Conservation (phyloP, 371 early-diverging fungal species). For the Rhizopus sp. region DNA sequence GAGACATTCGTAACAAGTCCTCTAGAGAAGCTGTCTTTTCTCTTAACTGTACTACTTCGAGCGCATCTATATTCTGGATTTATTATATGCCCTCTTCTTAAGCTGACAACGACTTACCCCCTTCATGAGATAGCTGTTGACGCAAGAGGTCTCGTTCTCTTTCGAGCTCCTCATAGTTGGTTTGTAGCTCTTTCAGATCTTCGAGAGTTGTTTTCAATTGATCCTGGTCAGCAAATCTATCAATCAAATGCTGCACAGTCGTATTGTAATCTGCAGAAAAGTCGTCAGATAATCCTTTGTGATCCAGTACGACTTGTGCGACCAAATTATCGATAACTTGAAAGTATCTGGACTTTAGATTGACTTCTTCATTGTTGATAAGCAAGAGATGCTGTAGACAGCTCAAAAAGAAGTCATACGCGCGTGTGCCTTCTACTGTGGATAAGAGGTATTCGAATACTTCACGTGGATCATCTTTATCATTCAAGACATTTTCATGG, state of each 20-base stretch:
- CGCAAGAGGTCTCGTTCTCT: constrained; percentile 56
- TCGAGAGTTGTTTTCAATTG: constrained; percentile 66
- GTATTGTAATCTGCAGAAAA: constrained; percentile 62
- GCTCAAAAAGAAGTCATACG: constrained; percentile 79
- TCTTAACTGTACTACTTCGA: constrained; percentile 53
- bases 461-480: constrained; percentile 80
- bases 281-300: constrained; percentile 72
- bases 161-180: constrained; percentile 34
- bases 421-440: constrained; percentile 73
- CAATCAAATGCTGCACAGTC: constrained; percentile 75
- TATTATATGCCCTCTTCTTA: not conserved
- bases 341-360: constrained; percentile 66
- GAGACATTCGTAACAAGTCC: constrained; percentile 76
- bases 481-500: constrained; percentile 72
- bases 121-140: constrained; percentile 33
- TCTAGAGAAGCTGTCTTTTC: constrained; percentile 78
- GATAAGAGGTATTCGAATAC: constrained; percentile 77
- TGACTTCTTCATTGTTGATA: constrained; percentile 64
- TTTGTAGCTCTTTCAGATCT: constrained; percentile 62
- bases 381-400: constrained; percentile 77
- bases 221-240: constrained; percentile 79
- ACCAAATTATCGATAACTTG: constrained; percentile 82
- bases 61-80: constrained; percentile 18
- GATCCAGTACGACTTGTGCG: constrained; percentile 82
- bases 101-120: constrained; percentile 20